A percentile compares a stretch with the other conserved stretches of the same genome.
Evolutionary conservation across 306 rosid species (phyloP).

Genomic region (Citrullus amarus): DNA sequence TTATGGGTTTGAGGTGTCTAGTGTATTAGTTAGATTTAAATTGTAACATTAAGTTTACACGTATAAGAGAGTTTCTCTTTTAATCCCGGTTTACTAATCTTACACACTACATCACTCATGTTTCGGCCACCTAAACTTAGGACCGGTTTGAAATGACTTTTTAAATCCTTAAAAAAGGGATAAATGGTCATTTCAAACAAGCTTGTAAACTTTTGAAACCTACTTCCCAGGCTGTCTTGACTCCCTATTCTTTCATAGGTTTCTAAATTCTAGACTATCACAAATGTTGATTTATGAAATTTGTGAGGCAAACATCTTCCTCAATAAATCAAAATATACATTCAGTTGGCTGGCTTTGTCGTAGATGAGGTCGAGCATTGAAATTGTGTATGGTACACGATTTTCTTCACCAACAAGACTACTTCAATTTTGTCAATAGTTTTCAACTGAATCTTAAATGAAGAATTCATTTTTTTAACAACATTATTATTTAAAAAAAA

Average conservation of each 20-base stretch:
- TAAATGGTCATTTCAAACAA: not conserved
- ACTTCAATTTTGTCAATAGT: no score
- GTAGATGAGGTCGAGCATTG: no score
- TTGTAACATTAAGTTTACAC: not conserved
- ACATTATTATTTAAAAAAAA: no score
- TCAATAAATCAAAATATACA: not conserved
- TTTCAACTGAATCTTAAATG: no score
- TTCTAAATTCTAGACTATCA: not conserved
- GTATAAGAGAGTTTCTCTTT: not conserved
- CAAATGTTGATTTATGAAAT: not conserved
- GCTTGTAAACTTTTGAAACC: not conserved
- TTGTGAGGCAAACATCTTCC: not conserved
- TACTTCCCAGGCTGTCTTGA: not conserved
- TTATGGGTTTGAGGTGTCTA: not conserved
- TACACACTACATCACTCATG: not conserved
- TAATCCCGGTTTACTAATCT: not conserved
- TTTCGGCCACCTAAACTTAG: not conserved
- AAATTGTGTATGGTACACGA: no score
- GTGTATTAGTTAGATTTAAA: not conserved
- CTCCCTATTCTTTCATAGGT: not conserved
- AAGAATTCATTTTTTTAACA: no score
- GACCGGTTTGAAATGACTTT: not conserved
- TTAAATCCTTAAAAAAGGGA: not conserved
- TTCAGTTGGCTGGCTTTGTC: not conserved
- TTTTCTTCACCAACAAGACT: no score